phyloP scores from a whole-genome alignment of 768 basidiomycete species.

The Mycena floridula region DNA sequence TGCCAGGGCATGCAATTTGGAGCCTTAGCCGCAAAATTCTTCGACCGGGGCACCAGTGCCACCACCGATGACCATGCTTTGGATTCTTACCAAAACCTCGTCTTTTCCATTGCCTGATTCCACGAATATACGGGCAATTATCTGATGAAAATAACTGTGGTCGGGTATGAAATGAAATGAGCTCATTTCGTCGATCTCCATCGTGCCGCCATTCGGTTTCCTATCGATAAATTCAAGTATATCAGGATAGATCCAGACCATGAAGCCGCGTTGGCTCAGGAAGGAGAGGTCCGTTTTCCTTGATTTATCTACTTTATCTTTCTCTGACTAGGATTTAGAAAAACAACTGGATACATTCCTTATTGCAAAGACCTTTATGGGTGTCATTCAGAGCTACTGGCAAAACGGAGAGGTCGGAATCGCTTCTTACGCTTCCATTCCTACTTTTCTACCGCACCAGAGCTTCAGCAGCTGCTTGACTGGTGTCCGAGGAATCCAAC shows the following conservation, averaged over 20 bases:
- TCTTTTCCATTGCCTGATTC: conserved; percentile 89
- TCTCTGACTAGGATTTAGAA: conserved; percentile 28
- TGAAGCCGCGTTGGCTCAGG: conserved; percentile 39
- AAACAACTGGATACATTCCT: conserved; percentile 74
- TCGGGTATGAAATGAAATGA: conserved; percentile 90
- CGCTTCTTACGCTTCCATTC: conserved; percentile 68
- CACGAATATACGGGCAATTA: conserved; percentile 77
- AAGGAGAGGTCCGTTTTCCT: conserved; percentile 67
- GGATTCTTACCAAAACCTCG: conserved; percentile 87
- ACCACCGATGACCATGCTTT: conserved; percentile 85
- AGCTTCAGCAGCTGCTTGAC: conserved; percentile 63
- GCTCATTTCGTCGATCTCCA: conserved; percentile 82
- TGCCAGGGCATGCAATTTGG: conserved; percentile 94
- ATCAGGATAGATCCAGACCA: conserved; percentile 66
- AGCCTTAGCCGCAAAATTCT: conserved; percentile 48
- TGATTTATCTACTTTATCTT: conserved; percentile 7
- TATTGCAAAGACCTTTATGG: conserved; percentile 78
- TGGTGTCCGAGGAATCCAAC: conserved; percentile 68
- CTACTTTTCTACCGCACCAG: conserved; percentile 73
- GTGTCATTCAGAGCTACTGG: conserved; percentile 69
- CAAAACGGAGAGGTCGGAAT: conserved; percentile 67
- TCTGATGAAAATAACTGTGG: conserved; percentile 74
- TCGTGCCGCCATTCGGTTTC: conserved; percentile 74
- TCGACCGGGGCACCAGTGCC: too few relatives aligned
- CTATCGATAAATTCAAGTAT: conserved; percentile 59